Conservation (phyloP, 2,329 filamentous ascomycete species). For the Penicillium verrucosum region DNA sequence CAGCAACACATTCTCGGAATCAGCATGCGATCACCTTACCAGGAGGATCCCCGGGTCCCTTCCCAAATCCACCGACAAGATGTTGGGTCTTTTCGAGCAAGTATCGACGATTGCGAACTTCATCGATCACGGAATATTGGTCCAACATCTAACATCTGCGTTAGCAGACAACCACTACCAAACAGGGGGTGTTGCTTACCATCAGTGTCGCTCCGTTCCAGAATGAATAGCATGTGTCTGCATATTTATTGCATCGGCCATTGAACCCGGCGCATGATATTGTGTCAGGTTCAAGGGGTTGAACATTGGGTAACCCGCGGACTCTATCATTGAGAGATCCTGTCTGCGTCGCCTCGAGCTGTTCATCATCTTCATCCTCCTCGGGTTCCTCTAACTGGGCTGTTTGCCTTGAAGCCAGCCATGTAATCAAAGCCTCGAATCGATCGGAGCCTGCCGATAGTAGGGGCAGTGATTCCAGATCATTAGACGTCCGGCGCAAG, state of each 20-base stretch:
- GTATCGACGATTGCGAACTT: conserved; percentile 65
- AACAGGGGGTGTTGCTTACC: conserved; percentile 31
- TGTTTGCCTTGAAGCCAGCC: conserved; percentile 65
- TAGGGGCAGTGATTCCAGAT: conserved; percentile 20
- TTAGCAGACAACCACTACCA: conserved; percentile 22
- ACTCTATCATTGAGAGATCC: conserved; percentile 26
- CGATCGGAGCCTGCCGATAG: conserved; percentile 28
- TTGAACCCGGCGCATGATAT: conserved; percentile 72
- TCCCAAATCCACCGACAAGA: conserved; percentile 77
- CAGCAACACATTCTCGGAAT: neutral
- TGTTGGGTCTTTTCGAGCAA: conserved; percentile 85
- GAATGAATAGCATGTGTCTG: conserved; percentile 94
- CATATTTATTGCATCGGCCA: conserved; percentile 83
- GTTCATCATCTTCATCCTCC: conserved; percentile 12
- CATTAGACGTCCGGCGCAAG: conserved; percentile 59
- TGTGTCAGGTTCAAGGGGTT: conserved; percentile 24
- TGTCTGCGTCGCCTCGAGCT: conserved; percentile 5
- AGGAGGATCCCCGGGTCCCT: conserved; percentile 63
- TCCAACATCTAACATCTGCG: conserved; percentile 54
- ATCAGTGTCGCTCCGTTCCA: conserved; percentile 72
- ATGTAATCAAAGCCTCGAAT: conserved; percentile 46
- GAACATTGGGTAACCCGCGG: conserved; percentile 26
- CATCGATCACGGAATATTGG: conserved; percentile 57
- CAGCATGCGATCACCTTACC: conserved; percentile 45
- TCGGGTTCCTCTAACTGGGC: conserved; percentile 45